Percentiles rank a stretch among this genome's conserved stretches.
phyloP scores from a whole-genome alignment of 2,329 filamentous ascomycete genomes.

The Colletotrichum tamarilloi region DNA sequence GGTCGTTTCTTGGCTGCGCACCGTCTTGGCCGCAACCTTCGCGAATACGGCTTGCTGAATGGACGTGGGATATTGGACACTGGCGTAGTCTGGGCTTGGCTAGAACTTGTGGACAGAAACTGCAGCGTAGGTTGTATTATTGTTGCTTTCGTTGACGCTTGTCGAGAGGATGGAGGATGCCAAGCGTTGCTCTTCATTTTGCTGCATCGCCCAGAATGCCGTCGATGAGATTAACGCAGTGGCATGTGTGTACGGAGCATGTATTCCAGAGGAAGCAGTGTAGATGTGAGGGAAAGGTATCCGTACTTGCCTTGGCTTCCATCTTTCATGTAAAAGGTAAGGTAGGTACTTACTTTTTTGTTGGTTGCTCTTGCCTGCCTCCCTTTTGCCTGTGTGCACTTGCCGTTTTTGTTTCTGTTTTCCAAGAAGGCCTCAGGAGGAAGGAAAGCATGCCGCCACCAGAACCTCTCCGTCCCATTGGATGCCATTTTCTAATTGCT shows the following conservation, averaged over 20 bases:
- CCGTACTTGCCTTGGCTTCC: neutral
- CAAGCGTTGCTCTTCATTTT: neutral
- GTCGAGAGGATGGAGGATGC: neutral
- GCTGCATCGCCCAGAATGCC: neutral
- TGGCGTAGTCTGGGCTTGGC: slow-evolving; percentile 25
- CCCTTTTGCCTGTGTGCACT: neutral
- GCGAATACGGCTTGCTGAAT: slow-evolving; percentile 19
- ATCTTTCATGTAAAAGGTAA: neutral
- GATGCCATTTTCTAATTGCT: neutral
- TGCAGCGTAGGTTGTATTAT: neutral
- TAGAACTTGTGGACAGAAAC: neutral
- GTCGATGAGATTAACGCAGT: neutral
- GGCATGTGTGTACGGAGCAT: neutral
- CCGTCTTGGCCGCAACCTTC: slow-evolving; percentile 30
- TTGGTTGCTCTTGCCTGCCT: neutral
- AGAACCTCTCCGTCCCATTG: neutral
- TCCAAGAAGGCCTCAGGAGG: neutral
- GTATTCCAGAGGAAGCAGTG: neutral
- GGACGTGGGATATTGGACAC: slow-evolving; percentile 9
- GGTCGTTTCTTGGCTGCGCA: slow-evolving; percentile 31
- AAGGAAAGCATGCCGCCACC: slow-evolving; percentile 19
- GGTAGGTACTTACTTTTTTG: neutral
- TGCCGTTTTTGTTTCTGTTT: neutral
- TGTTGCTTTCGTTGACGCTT: neutral
- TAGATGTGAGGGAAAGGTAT: neutral